Conservation (phyloP, 768 basidiomycete species). For the Collybia sordida region DNA sequence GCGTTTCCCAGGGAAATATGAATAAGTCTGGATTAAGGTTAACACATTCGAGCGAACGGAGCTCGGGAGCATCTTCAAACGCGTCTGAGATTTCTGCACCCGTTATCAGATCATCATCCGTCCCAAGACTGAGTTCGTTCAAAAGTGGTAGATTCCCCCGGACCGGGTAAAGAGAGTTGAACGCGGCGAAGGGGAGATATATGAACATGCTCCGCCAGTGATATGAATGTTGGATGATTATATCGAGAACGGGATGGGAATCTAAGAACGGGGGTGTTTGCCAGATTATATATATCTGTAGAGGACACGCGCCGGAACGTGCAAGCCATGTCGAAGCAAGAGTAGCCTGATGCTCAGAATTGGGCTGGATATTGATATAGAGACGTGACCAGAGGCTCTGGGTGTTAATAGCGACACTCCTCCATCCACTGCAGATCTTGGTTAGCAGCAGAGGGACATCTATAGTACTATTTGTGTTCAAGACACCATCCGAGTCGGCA, state of each 20-base stretch:
- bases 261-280: conserved; percentile 14
- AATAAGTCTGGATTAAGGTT: conserved; percentile 21
- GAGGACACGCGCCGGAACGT: conserved; percentile 17
- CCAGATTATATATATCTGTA: conserved; percentile 23
- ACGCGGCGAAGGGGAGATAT: conserved; percentile 18
- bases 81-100: conserved; percentile 11
- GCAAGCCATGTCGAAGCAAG: conserved; percentile 19
- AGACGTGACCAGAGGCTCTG: conserved; percentile 41
- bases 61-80: conserved; percentile 16
- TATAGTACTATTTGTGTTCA: conserved; percentile 35
- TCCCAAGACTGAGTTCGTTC: conserved; percentile 19
- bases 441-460: conserved; percentile 36
- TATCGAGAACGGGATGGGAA: conserved; percentile 19
- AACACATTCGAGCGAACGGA: conserved; percentile 20
- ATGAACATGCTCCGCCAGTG: conserved; percentile 20
- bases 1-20: conserved; percentile 17
- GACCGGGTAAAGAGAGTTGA: conserved; percentile 13
- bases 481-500: conserved; percentile 26
- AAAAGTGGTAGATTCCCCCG: conserved; percentile 19
- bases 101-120: conserved; percentile 7
- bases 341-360: conserved; percentile 13
- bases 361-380: conserved; percentile 24
- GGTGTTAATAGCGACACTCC: conserved; percentile 36
- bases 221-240: conserved; percentile 17
- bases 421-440: conserved; percentile 39